These are phyloP conservation scores for Rhamnella rubrinervis DNA, from an alignment of 331 rosid species.

Conservation along the genomic window DNA sequence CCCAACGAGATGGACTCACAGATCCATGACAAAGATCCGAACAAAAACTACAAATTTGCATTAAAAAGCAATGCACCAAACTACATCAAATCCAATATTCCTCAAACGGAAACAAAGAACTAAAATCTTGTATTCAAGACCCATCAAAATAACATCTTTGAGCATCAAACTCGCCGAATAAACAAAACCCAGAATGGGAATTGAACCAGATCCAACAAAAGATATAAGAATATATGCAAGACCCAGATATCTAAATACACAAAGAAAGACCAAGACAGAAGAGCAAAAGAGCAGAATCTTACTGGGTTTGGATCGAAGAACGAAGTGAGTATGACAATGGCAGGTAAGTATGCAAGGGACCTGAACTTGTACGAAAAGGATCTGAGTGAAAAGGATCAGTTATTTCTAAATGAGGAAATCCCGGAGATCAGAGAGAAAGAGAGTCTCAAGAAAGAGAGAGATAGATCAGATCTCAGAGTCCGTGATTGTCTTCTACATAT, in stretches of 20 bases:
- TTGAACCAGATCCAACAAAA: conserved; percentile 49
- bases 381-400: not conserved
- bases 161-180: conserved; percentile 24
- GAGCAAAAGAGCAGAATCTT: conserved; percentile 25
- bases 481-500: not conserved
- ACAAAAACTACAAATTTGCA: conserved; percentile 15
- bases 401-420: conserved; percentile 3
- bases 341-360: conserved; percentile 6
- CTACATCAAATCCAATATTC: not conserved
- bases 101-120: conserved; percentile 12
- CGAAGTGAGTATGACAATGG: conserved; percentile 32
- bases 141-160: conserved; percentile 20
- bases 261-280: not conserved
- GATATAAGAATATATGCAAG: conserved; percentile 7
- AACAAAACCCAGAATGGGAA: conserved; percentile 27
- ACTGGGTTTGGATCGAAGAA: conserved; percentile 44
- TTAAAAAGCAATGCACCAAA: not conserved
- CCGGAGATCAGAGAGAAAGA: not conserved
- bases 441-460: conserved; percentile 1
- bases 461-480: conserved; percentile 34
- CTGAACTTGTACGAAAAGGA: conserved; percentile 14
- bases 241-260: conserved; percentile 1
- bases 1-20: conserved; percentile 21
- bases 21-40: conserved; percentile 37
- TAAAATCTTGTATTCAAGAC: conserved; percentile 13